A percentile compares a stretch with the other conserved stretches of the same genome.
These are phyloP conservation scores for Gamarada debralockiae DNA, from an alignment of 495 filamentous ascomycete genomes.

Conservation along the genomic window DNA sequence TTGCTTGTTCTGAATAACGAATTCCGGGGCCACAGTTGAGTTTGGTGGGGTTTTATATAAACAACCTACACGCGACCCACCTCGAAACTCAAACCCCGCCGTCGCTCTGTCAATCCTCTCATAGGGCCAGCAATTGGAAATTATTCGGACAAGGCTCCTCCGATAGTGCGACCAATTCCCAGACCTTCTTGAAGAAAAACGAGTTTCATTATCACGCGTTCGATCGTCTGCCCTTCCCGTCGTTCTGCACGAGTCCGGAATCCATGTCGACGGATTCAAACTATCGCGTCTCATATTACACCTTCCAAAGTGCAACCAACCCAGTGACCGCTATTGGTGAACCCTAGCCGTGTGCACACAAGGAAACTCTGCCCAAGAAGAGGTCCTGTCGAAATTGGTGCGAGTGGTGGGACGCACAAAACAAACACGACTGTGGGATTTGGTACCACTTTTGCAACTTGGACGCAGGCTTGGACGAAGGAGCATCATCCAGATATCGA, in stretches of 20 bases:
- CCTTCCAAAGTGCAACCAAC: conserved; percentile 12
- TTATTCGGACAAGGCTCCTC: background rate
- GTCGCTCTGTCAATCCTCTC: conserved; percentile 2
- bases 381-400: too few species aligned
- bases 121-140: background rate
- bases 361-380: background rate
- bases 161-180: background rate
- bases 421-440: background rate
- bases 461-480: background rate
- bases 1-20: conserved; percentile 3
- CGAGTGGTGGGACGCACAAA: background rate
- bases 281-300: conserved; percentile 11
- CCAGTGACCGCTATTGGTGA: background rate
- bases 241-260: conserved; percentile 15
- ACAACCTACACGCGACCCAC: conserved; percentile 11
- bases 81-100: conserved; percentile 3
- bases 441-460: conserved; percentile 13
- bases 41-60: conserved; percentile 22
- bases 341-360: conserved; percentile 6
- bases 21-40: background rate
- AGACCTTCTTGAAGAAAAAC: background rate
- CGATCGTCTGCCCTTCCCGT: conserved; percentile 2
- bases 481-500: conserved; percentile 3
- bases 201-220: background rate
- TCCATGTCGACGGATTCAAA: conserved; percentile 15